Base-by-base conservation (phyloP, 495 filamentous ascomycete species). In the Trichoderma virens region DNA sequence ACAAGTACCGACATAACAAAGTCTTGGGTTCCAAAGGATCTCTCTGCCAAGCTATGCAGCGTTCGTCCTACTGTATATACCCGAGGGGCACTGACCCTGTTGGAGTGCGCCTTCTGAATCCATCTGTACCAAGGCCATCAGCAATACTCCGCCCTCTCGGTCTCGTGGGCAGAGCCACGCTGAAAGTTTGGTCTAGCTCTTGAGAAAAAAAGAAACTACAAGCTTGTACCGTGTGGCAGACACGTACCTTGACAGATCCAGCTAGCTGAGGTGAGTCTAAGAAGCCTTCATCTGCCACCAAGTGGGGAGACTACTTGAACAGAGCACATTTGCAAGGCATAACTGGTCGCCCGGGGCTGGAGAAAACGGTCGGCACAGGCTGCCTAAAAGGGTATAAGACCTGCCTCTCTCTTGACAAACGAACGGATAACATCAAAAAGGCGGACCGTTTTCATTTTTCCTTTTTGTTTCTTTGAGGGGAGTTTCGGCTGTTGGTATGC, bases 351-450 rank as follows among this genome's bases (percentile, higher is more conserved):
- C n/a, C 45, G 13, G 45, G 45, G 51, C 51, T 56, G 51, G 8
- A 56, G 51, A 56, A 56, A 56, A 56, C 51, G 51, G 51, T 56
- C 51, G 51, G 51, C 9, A 56, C 3, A 47, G 51, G 51, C 23
- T 56, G 25, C 51, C 51, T 30, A 56, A 56, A 56, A 56, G 51
- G 51, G 51, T 28, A 56, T 56, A 30, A 56, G 9, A 56, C 23
- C 13, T 30, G 23, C 25, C 25, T 56, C 13, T 56, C 8, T 41
- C 13, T 18, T 41, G 5, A 41, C 11, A n/a, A 23, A 47, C 43
- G 43, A 6, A 47, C 43, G 18, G 43, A 45, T 18, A 16, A 8
- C 43, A 20, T 20, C 43, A 23, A 47, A 41, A 41, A 41, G 38
- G 38, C 38, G 38, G 35, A 18, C 38, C 39, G 39, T 43, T 4